These are phyloP conservation scores for Marasmius fiardii DNA, from an alignment of 1,284 basidiomycete species.

Conservation along the genomic window DNA sequence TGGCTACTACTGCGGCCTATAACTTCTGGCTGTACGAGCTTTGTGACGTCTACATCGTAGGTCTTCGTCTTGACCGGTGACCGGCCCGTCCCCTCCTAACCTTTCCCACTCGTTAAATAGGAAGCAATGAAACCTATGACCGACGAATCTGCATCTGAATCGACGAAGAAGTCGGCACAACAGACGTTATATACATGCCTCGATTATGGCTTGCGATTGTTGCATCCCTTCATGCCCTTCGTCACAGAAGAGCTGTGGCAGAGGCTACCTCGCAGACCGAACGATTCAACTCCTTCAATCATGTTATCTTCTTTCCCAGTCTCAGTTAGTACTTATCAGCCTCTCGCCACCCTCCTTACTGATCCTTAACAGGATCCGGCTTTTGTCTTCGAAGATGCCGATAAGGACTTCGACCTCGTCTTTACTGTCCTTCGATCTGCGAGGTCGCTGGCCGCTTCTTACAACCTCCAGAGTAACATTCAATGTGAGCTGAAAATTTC, in stretches of 20 bases:
- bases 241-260: constrained; percentile 99
- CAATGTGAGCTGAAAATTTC: constrained; percentile 52
- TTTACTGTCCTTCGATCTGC: constrained; percentile 79
- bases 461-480: constrained; percentile 87
- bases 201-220: constrained; percentile 84
- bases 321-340: constrained; percentile 46
- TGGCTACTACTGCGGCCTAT: constrained; percentile 81
- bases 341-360: neutral
- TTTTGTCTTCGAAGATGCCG: constrained; percentile 73
- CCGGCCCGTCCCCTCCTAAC: neutral
- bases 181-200: constrained; percentile 96
- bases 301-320: constrained; percentile 87
- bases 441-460: constrained; percentile 87
- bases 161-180: constrained; percentile 79
- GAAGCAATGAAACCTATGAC: constrained; percentile 98
- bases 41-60: constrained; percentile 96
- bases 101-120: constrained; percentile 35
- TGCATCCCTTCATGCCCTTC: constrained; percentile 99
- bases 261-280: constrained; percentile 81
- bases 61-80: constrained; percentile 30
- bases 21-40: constrained; percentile 99
- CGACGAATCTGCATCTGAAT: constrained; percentile 66
- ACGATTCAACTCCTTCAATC: constrained; percentile 83
- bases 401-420: constrained; percentile 84
- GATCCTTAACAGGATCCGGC: constrained; percentile 45